Evolutionary conservation across 768 basidiomycete genomes (phyloP), one percentile per base, ranked within the genome.

Genomic region (Collybia sordida): DNA sequence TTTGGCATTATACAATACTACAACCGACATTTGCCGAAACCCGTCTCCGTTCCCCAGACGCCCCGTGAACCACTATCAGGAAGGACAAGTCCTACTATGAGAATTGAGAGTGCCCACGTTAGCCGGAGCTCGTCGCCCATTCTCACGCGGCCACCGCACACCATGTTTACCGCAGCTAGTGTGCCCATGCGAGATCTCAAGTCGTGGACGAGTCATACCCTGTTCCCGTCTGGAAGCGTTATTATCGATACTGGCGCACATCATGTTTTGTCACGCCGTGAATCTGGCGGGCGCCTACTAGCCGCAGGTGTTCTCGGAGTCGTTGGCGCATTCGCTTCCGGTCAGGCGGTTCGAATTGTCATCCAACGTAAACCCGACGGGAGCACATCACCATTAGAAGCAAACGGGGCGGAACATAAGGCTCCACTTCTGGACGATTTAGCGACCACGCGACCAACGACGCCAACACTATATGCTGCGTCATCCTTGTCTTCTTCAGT

Each of bases 141-240:
- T 22, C 49, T 68, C 11, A 54, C 54, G 43, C 72, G 88, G 5
- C 95, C 93, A 9, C 83, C 87, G 0, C 95, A 98, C 62, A 98
- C 97, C 1, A 66, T 94, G 22, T 99, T 99, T 72, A 78, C 80
- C 21, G 85, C 93, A 2, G 83, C 90, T 9, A 52, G 72, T 0
- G 65, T 72, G n/a, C 90, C 92, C 1, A 74, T 90, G 60, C 78
- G 81, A 36, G 95, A 97, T 60, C 79, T 97, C 42, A 96, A 98
- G 59, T 85, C 90, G 47, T 99, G 97, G 97, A 96, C 96, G 23
- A 84, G 86, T n/a, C 94, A 99, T 67, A 98, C 96, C 0, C 75
- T 98, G 14, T 84, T 83, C 52, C 90, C 96, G 0, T 82, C 95
- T 0, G 97, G 97, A 0, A 86, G 82, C 37, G 82, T 98, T 37